These are phyloP conservation scores for Stephania cephalantha DNA, from an alignment of 164 flowering plant species.

Conservation along the genomic window DNA sequence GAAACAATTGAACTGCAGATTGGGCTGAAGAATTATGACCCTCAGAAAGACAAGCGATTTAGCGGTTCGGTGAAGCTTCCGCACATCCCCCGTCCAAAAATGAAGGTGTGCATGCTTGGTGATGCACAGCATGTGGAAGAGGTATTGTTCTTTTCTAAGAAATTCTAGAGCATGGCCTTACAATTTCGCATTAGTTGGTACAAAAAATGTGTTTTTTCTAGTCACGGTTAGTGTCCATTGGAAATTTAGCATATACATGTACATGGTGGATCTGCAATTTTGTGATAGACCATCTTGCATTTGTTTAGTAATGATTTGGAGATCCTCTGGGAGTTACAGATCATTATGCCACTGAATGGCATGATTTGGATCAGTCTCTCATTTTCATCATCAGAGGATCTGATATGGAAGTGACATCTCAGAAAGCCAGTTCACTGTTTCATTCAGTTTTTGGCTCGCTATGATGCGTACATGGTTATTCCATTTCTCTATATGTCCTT, in stretches of 20 bases:
- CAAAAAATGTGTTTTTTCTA: too few species aligned
- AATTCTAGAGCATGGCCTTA: background rate
- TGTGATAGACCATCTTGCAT: background rate
- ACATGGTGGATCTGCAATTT: background rate
- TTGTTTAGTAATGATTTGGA: background rate
- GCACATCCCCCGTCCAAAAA: slow-evolving; percentile 40
- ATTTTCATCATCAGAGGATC: slow-evolving; percentile 6
- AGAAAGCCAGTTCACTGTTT: slow-evolving; percentile 15
- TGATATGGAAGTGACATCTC: slow-evolving; percentile 13
- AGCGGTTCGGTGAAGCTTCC: slow-evolving; percentile 60
- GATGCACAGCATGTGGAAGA: slow-evolving; percentile 65
- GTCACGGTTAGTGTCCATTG: too few species aligned
- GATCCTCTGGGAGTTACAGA: slow-evolving; percentile 9
- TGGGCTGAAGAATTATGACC: slow-evolving; percentile 79
- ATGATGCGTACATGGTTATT: slow-evolving; percentile 11
- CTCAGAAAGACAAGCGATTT: slow-evolving; percentile 84
- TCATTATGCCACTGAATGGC: background rate
- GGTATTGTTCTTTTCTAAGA: slow-evolving; percentile 23
- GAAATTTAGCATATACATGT: too few species aligned
- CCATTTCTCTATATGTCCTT: background rate
- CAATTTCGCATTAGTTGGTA: too few species aligned
- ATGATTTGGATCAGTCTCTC: background rate
- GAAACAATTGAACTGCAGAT: slow-evolving; percentile 79
- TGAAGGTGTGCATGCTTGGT: slow-evolving; percentile 46
- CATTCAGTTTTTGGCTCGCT: slow-evolving; percentile 17